phyloP scores from a whole-genome alignment of 768 basidiomycete genomes.

The Arthromyces matolae region DNA sequence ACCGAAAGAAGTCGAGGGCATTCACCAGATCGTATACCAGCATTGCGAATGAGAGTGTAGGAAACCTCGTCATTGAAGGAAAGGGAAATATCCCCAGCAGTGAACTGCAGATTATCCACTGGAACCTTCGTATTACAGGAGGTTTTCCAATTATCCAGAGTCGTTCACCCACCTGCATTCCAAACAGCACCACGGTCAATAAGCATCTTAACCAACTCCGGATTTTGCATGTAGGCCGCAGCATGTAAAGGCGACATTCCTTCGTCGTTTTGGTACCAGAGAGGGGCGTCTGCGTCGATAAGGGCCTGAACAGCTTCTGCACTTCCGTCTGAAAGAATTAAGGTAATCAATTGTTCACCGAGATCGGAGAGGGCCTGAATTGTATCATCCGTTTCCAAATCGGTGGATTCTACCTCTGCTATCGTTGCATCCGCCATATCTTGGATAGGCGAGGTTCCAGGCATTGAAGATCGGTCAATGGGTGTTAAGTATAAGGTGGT shows the following conservation, averaged over 20 bases:
- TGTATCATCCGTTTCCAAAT: conserved; percentile 21
- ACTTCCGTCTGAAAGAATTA: conserved; percentile 48
- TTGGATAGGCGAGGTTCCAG: too few relatives aligned
- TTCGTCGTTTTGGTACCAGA: conserved; percentile 87
- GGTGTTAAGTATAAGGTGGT: too few relatives aligned
- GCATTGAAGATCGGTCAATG: too few relatives aligned
- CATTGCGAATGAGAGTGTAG: conserved; percentile 82
- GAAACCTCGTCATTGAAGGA: conserved; percentile 76
- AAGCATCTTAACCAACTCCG: conserved; percentile 59
- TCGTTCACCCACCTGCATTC: conserved; percentile 65
- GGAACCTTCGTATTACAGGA: neutral
- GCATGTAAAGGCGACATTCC: conserved; percentile 87
- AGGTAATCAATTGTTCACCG: conserved; percentile 56
- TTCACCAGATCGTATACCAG: conserved; percentile 86
- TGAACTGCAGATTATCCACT: conserved; percentile 79
- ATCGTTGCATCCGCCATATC: conserved; percentile 25
- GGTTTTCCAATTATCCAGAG: neutral
- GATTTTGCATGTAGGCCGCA: conserved; percentile 70
- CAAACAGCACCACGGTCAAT: conserved; percentile 85
- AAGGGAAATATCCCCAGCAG: conserved; percentile 86
- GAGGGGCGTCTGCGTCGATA: conserved; percentile 66
- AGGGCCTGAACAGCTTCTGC: conserved; percentile 44
- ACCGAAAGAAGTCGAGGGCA: too few relatives aligned
- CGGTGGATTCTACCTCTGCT: conserved; percentile 3
- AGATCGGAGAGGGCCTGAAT: conserved; percentile 46